Evolutionary conservation across 768 basidiomycete species (phyloP).

Genomic region (Gymnopilus junonius): DNA sequence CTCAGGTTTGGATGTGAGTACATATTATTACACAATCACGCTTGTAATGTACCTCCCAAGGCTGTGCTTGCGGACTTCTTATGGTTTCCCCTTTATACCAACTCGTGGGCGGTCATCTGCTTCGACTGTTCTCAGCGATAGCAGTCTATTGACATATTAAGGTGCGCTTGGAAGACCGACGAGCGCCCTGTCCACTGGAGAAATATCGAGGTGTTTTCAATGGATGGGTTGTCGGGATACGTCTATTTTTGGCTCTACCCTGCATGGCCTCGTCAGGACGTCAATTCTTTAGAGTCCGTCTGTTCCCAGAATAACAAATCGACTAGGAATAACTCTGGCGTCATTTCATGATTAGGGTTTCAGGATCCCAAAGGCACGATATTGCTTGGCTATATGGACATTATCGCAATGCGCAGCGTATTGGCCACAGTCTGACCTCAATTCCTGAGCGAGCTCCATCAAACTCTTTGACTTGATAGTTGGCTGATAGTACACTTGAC

Average conservation of each 20-base stretch:
- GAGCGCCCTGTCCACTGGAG: not conserved
- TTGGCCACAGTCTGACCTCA: too few species aligned
- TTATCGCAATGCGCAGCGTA: too few species aligned
- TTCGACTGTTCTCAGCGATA: not conserved
- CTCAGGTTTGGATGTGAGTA: conserved; percentile 8
- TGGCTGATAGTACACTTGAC: not conserved
- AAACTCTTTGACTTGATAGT: not conserved
- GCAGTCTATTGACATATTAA: not conserved
- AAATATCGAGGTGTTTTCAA: not conserved
- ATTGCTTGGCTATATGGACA: too few species aligned
- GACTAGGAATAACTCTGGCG: not conserved
- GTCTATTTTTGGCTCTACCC: not conserved
- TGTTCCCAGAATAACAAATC: not conserved
- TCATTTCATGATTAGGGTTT: too few species aligned
- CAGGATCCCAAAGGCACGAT: too few species aligned
- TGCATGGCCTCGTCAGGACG: not conserved
- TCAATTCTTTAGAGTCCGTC: not conserved
- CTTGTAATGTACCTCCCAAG: conserved; percentile 5
- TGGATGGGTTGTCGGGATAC: not conserved
- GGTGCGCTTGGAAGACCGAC: not conserved
- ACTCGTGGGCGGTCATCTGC: conserved; percentile 3
- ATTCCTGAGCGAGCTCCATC: not conserved
- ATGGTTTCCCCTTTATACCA: not conserved
- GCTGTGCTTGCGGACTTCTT: conserved; percentile 8
- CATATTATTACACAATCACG: conserved; percentile 8